These are phyloP conservation scores for Smittium mucronatum DNA, from an alignment of 371 early-diverging fungal genomes.

Conservation along the genomic window DNA sequence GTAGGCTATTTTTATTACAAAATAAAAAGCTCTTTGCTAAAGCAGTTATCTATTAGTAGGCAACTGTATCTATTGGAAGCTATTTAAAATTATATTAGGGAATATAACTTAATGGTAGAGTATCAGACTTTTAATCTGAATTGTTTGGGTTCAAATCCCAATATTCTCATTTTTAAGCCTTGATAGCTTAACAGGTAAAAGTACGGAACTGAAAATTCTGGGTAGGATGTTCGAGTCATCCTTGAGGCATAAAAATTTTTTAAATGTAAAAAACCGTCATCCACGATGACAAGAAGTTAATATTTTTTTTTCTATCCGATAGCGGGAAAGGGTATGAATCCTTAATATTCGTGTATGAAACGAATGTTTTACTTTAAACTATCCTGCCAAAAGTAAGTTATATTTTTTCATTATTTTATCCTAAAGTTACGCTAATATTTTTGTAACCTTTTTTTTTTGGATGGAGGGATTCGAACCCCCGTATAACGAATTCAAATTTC, in stretches of 20 bases:
- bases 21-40: too few species aligned
- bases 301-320: too few species aligned
- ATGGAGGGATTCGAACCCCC: constrained; percentile 16
- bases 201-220: constrained; percentile 34
- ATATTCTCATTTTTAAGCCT: constrained; percentile 30
- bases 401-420: too few species aligned
- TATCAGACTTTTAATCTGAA: constrained; percentile 34
- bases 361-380: constrained; percentile 32
- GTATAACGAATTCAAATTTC: constrained; percentile 18
- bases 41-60: too few species aligned
- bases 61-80: too few species aligned
- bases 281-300: too few species aligned
- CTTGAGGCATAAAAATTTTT: constrained; percentile 26
- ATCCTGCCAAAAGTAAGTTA: constrained; percentile 17
- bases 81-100: too few species aligned
- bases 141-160: constrained; percentile 34
- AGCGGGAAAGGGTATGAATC: constrained; percentile 34
- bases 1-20: constrained; percentile 18
- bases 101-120: constrained; percentile 34
- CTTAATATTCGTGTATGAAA: constrained; percentile 35
- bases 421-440: too few species aligned
- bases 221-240: constrained; percentile 35
- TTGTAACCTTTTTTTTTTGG: too few species aligned
- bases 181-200: constrained; percentile 34
- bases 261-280: too few species aligned